phyloP scores from a whole-genome alignment of 2,329 filamentous ascomycete species.

The Pseudocercospora cruenta region DNA sequence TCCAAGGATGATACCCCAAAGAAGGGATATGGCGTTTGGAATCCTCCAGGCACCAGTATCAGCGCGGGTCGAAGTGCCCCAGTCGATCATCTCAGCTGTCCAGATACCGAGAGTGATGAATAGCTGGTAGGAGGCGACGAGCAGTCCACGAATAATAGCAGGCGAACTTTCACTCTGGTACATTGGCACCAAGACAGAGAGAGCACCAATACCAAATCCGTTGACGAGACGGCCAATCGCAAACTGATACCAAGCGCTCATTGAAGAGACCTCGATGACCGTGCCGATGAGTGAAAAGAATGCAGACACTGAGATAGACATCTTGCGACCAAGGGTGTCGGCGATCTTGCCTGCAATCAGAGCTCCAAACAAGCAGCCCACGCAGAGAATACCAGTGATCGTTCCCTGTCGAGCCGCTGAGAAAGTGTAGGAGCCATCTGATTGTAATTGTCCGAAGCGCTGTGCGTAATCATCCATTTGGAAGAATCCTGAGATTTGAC shows the following conservation, averaged over 20 bases:
- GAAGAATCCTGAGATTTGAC: slow-evolving; percentile 58
- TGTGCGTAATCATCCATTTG: slow-evolving; percentile 55
- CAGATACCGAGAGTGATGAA: slow-evolving; percentile 51
- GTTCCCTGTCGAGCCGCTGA: slow-evolving; percentile 41
- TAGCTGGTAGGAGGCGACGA: slow-evolving; percentile 58
- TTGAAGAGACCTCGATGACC: slow-evolving; percentile 49
- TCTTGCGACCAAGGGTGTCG: slow-evolving; percentile 55
- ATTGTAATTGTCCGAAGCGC: slow-evolving; percentile 57
- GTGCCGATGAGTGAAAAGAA: slow-evolving; percentile 48
- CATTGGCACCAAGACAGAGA: slow-evolving; percentile 65
- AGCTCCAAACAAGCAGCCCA: slow-evolving; percentile 48
- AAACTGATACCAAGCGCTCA: slow-evolving; percentile 45
- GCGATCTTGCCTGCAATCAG: slow-evolving; percentile 52
- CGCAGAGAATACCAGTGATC: slow-evolving; percentile 50
- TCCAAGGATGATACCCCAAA: slow-evolving; percentile 39
- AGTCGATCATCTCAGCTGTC: slow-evolving; percentile 39
- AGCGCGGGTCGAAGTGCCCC: slow-evolving; percentile 31
- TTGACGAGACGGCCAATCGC: slow-evolving; percentile 53
- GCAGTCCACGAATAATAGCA: slow-evolving; percentile 64
- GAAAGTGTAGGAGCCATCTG: slow-evolving; percentile 44
- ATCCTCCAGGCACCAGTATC: slow-evolving; percentile 37
- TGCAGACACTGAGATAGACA: slow-evolving; percentile 55
- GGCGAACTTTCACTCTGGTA: slow-evolving; percentile 69
- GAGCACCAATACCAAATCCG: slow-evolving; percentile 49
- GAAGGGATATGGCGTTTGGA: slow-evolving; percentile 38